A percentile compares a stretch with the other conserved stretches of the same genome.
phyloP scores from a whole-genome alignment of 2,329 filamentous ascomycete species.

The Aotearoamyces nothofagi region DNA sequence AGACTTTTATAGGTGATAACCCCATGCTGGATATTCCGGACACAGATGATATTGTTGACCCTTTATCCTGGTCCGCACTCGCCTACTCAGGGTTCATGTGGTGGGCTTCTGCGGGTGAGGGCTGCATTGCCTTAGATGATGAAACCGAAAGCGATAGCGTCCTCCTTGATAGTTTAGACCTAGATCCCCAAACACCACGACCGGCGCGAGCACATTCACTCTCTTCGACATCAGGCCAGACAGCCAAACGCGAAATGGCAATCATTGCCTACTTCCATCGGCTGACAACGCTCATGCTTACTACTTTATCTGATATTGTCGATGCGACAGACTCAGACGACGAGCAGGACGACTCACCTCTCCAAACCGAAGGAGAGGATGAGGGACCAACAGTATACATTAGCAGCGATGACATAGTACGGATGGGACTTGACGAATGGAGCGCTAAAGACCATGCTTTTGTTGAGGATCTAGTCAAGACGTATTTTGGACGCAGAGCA shows the following conservation, averaged over 20 bases:
- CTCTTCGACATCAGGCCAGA: conserved; percentile 19
- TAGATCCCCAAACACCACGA: conserved; percentile 15
- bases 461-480: conserved; percentile 40
- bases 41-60: conserved; percentile 41
- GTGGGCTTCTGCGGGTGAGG: conserved; percentile 77
- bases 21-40: conserved; percentile 29
- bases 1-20: conserved; percentile 19
- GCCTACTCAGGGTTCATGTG: conserved; percentile 78
- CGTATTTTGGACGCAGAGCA: conserved; percentile 52
- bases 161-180: conserved; percentile 36
- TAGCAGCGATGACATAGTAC: conserved; percentile 46
- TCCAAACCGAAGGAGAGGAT: conserved; percentile 29
- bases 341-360: conserved; percentile 14
- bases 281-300: conserved; percentile 50
- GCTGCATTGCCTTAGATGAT: conserved; percentile 42
- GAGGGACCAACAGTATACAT: conserved; percentile 30
- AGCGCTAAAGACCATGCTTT: conserved; percentile 56
- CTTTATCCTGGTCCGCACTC: conserved; percentile 53
- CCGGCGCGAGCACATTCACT: conserved; percentile 15
- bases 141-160: conserved; percentile 41
- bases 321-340: conserved; percentile 24
- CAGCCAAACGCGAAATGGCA: conserved; percentile 43
- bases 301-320: conserved; percentile 45
- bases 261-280: conserved; percentile 74
- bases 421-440: conserved; percentile 69